These are phyloP conservation scores for Podaxis pistillaris DNA, from an alignment of 768 basidiomycete species.

Conservation along the genomic window DNA sequence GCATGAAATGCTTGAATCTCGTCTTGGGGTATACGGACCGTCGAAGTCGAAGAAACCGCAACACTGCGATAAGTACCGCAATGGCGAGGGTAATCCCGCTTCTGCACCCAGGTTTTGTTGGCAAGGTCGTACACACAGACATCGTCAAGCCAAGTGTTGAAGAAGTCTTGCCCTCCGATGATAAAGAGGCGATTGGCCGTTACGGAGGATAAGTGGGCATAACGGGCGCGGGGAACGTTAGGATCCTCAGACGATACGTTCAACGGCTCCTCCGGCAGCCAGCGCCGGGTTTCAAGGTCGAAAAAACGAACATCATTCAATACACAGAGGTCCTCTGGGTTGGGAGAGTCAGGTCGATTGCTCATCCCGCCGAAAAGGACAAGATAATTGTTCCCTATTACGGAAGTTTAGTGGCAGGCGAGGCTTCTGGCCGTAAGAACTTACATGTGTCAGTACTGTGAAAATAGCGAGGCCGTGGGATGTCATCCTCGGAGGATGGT, in stretches of 20 bases:
- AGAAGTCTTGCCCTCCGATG: constrained; percentile 94
- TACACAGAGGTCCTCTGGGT: constrained; percentile 84
- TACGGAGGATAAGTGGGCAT: constrained; percentile 91
- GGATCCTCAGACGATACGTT: constrained; percentile 39
- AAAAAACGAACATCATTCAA: constrained; percentile 91
- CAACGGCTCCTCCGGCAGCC: constrained; percentile 56
- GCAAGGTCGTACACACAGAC: constrained; percentile 85
- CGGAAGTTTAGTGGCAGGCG: constrained; percentile 8
- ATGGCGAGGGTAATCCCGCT: constrained; percentile 83
- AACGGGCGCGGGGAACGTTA: constrained; percentile 78
- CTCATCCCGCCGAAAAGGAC: constrained; percentile 97
- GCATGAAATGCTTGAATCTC: constrained; percentile 45
- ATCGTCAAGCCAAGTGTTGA: constrained; percentile 92
- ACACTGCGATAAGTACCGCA: constrained; percentile 96
- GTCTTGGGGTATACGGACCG: constrained; percentile 68
- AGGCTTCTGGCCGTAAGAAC: constrained; percentile 22
- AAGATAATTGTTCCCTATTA: constrained; percentile 83
- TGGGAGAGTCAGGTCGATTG: constrained; percentile 66
- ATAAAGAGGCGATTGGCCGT: constrained; percentile 83
- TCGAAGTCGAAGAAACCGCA: constrained; percentile 70
- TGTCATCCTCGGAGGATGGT: constrained; percentile 59
- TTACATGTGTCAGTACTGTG: constrained; percentile 87
- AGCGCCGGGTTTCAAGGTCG: constrained; percentile 66
- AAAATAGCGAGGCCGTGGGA: constrained; percentile 89
- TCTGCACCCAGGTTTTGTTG: constrained; percentile 72